Evolutionary conservation across 129 eudicot species (phyloP).

Genomic region (Flaveria ramosissima): DNA sequence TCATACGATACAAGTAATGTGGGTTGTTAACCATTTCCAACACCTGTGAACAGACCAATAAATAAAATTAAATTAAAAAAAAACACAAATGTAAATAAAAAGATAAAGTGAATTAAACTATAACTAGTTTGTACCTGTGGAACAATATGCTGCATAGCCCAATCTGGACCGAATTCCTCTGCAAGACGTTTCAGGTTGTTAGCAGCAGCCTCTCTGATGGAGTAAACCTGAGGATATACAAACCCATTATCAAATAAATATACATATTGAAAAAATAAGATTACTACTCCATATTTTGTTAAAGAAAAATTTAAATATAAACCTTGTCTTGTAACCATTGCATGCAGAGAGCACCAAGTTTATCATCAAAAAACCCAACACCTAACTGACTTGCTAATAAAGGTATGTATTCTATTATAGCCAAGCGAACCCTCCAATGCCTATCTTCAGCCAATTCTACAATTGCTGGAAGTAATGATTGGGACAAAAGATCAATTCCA

Average conservation of each 20-base stretch:
- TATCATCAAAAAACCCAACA: slow-evolving; percentile 97
- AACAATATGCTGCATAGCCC: slow-evolving; percentile 99
- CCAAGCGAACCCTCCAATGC: slow-evolving; percentile 98
- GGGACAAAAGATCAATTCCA: slow-evolving; percentile 93
- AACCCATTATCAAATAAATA: not conserved
- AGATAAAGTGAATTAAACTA: not conserved
- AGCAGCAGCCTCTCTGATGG: slow-evolving; percentile 99
- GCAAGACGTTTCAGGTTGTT: slow-evolving; percentile 95
- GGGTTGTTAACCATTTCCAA: slow-evolving; percentile 89
- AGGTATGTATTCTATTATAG: slow-evolving; percentile 97
- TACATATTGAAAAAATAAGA: not conserved
- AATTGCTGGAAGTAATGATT: slow-evolving; percentile 90
- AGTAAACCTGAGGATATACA: slow-evolving; percentile 68
- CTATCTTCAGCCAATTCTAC: slow-evolving; percentile 99
- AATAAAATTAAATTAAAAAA: not conserved
- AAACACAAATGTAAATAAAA: not conserved
- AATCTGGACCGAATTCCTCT: slow-evolving; percentile 98
- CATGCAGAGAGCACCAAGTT: slow-evolving; percentile 97
- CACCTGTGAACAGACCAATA: slow-evolving; percentile 49
- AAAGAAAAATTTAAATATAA: not conserved
- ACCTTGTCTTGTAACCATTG: slow-evolving; percentile 99
- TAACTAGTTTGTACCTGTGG: slow-evolving; percentile 63
- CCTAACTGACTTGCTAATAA: slow-evolving; percentile 96
- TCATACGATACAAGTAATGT: slow-evolving; percentile 94
- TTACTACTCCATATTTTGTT: not conserved